Percentiles rank a stretch among this genome's conserved stretches.
These are phyloP conservation scores for Davidsoniella neocaledoniae DNA, from an alignment of 2,329 filamentous ascomycete genomes.

Conservation along the genomic window DNA sequence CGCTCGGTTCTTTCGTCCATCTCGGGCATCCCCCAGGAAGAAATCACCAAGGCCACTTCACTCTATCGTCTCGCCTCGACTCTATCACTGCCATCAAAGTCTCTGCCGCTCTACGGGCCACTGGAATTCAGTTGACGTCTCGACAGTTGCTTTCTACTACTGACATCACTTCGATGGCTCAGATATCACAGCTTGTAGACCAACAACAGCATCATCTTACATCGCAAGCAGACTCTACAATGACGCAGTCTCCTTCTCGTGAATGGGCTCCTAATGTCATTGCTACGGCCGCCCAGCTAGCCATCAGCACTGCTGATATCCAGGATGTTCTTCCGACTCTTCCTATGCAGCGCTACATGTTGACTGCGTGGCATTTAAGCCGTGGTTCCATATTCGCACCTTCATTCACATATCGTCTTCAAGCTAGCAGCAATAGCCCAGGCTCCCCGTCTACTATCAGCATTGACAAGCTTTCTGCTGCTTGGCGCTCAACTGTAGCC, in stretches of 20 bases:
- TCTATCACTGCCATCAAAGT: conserved; percentile 87
- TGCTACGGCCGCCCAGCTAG: not conserved
- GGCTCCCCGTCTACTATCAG: conserved; percentile 19
- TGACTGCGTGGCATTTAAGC: conserved; percentile 58
- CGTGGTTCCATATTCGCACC: conserved; percentile 55
- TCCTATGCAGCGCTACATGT: conserved; percentile 66
- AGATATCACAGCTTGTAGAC: not conserved
- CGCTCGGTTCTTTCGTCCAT: conserved; percentile 35
- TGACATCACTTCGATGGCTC: conserved; percentile 36
- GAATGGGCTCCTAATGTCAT: not conserved
- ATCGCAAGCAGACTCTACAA: not conserved
- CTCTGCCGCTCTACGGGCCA: conserved; percentile 49
- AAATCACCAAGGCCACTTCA: conserved; percentile 44
- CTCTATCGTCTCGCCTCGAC: conserved; percentile 74
- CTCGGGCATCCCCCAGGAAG: conserved; percentile 38
- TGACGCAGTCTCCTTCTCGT: not conserved
- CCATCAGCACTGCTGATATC: conserved; percentile 27
- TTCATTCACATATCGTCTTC: conserved; percentile 45
- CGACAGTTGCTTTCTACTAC: conserved; percentile 53
- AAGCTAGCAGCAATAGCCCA: no score
- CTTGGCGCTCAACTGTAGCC: conserved; percentile 44
- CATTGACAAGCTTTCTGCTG: conserved; percentile 28
- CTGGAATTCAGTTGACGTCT: conserved; percentile 45
- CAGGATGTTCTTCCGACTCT: conserved; percentile 50
- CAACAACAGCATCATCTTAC: not conserved